Base-by-base conservation (phyloP, 106 monocot genomes). In the Acanthochlamys bracteata region DNA sequence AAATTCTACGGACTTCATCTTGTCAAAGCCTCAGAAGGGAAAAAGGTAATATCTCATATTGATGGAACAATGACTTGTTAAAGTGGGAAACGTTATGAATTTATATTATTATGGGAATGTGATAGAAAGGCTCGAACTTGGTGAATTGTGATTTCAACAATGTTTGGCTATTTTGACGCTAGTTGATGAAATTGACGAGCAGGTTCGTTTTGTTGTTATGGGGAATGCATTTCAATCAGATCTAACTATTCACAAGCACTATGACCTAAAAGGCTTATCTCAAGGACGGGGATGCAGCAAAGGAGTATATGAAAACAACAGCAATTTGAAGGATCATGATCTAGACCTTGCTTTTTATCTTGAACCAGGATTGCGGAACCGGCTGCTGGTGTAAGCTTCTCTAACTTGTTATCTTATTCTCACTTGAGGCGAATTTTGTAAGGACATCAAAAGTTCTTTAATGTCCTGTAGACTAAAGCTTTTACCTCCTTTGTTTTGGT, bases 1-100 rank as follows among this genome's bases (percentile, higher is more conserved):
- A 69, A 59, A 45, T 54, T 69, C 33, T 69, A 27, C 42, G 69
- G 69, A 7, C 69, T 69, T 69, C 69, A 69, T 45, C 22, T 46
- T 51, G 57, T 69, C 8, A 69, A 69, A 23, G 41, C 69, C 19
- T 19, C 27, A 11, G 51, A 55, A 51, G 69, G 69, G 15, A 55
- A 26, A 69, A 69, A 59, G 69, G 69, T 69, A 59, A 39, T 11
- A 42, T 21, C 2, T 63, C 15, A 23, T 58, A 25, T 20, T 58
- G 10, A 7, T 21, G 8, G 21, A 58, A 24, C 24, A 22, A 20
- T 23, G 15, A 22, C 24, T 58, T 58, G 21, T 20, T 55, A 11
- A n/a, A 55, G 55, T 39, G 27, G 27, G 14, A 61, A 61, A 15
- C 11, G n/a, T 33, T 33, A 0, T 39, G 17, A 39, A 40, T 10